These are phyloP conservation scores for Geum urbanum DNA, from an alignment of 306 rosid genomes.

Conservation along the genomic window DNA sequence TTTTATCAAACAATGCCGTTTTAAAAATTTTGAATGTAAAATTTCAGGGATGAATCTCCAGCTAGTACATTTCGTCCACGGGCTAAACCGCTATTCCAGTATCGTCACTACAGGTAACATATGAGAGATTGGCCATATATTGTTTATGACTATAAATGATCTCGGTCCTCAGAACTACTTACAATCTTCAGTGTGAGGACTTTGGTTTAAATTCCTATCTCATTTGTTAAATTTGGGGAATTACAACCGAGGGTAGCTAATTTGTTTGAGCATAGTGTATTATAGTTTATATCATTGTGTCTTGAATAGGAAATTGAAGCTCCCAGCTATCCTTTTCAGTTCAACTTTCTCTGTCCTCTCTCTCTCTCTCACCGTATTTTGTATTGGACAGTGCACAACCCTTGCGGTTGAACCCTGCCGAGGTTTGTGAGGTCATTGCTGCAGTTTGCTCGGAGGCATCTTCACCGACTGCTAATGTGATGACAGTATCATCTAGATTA, in stretches of 20 bases:
- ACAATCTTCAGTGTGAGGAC: no score
- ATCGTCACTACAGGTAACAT: conserved; percentile 92
- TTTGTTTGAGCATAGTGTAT: no score
- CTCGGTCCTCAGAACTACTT: no score
- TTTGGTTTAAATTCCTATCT: no score
- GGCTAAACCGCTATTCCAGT: conserved; percentile 87
- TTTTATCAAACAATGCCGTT: conserved; percentile 17
- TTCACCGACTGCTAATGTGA: conserved; percentile 46
- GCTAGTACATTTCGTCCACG: conserved; percentile 81
- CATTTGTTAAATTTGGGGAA: no score
- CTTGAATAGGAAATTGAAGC: neutral
- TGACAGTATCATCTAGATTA: conserved; percentile 61
- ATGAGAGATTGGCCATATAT: conserved; percentile 2
- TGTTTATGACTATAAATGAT: no score
- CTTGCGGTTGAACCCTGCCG: conserved; percentile 89
- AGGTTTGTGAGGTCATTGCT: conserved; percentile 94
- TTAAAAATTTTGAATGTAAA: conserved; percentile 9
- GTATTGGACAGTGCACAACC: conserved; percentile 87
- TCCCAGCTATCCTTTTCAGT: conserved; percentile 5
- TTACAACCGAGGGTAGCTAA: no score
- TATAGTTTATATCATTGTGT: no score
- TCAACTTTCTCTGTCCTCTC: no score
- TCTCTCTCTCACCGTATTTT: conserved; percentile 34
- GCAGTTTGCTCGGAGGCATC: conserved; percentile 96
- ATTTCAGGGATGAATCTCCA: conserved; percentile 86